Evolutionary conservation across 768 basidiomycete genomes (phyloP).

Genomic region (Megacollybia marginata): DNA sequence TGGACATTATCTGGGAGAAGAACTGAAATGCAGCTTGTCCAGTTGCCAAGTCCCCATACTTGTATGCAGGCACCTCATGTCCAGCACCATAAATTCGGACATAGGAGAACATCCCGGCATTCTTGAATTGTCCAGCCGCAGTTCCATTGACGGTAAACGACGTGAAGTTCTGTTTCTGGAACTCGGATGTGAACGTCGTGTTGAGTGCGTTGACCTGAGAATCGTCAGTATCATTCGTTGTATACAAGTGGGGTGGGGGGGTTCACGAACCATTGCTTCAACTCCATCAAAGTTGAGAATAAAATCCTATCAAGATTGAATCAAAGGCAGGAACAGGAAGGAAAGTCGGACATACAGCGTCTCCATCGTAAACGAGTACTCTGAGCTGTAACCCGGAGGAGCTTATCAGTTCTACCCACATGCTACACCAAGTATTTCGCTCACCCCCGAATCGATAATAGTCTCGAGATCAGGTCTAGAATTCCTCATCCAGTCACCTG

Average conservation of each 20-base stretch:
- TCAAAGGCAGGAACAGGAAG: neutral
- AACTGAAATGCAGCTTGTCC: slow-evolving; percentile 17
- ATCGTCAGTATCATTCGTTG: neutral
- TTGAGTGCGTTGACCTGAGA: slow-evolving; percentile 13
- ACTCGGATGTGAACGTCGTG: slow-evolving; percentile 24
- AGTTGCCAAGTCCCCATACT: slow-evolving; percentile 9
- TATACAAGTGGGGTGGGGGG: neutral
- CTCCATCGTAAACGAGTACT: slow-evolving; percentile 32
- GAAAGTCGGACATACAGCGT: slow-evolving; percentile 17
- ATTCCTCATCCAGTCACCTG: slow-evolving; percentile 30
- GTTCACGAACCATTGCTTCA: slow-evolving; percentile 28
- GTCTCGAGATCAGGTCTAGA: slow-evolving; percentile 22
- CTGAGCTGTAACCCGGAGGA: slow-evolving; percentile 9
- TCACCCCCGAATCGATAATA: slow-evolving; percentile 32
- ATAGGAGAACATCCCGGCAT: slow-evolving; percentile 38
- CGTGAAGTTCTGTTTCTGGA: slow-evolving; percentile 22
- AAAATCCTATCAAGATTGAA: slow-evolving; percentile 15
- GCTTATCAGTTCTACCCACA: no score
- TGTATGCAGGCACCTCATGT: slow-evolving; percentile 23
- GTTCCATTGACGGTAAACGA: slow-evolving; percentile 30
- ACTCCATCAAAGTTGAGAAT: slow-evolving; percentile 35
- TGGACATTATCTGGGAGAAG: slow-evolving; percentile 17
- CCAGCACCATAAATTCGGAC: slow-evolving; percentile 27
- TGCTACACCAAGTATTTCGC: no score
- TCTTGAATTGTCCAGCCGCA: slow-evolving; percentile 32